Percentiles rank a stretch among this genome's conserved stretches.
Evolutionary conservation across 2,329 filamentous ascomycete genomes (phyloP).

Genomic region (Colletotrichum lupini): DNA sequence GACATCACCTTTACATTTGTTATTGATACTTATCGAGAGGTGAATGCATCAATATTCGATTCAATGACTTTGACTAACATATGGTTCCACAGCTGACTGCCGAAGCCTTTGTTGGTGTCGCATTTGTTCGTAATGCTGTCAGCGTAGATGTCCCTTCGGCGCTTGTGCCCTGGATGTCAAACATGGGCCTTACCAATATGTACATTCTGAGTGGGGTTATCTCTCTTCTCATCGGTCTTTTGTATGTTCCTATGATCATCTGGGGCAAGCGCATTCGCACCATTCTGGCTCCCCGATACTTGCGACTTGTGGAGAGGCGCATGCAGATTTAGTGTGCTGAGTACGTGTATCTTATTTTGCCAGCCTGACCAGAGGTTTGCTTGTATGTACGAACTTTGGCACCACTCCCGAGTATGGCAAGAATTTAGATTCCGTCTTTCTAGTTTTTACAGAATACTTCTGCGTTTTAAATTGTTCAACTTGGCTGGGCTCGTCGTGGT

Average conservation of each 20-base stretch:
- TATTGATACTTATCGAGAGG: constrained; percentile 50
- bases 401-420: neutral
- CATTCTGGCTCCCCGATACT: constrained; percentile 26
- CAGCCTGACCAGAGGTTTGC: neutral
- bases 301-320: constrained; percentile 28
- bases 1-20: constrained; percentile 47
- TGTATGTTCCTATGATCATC: constrained; percentile 44
- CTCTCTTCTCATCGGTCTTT: constrained; percentile 38
- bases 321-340: neutral
- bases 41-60: constrained; percentile 32
- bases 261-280: constrained; percentile 45
- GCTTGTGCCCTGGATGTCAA: constrained; percentile 44
- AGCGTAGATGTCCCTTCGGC: constrained; percentile 44
- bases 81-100: constrained; percentile 37
- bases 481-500: neutral
- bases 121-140: constrained; percentile 46
- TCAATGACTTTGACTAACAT: neutral
- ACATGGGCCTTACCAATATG: constrained; percentile 45
- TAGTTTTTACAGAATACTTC: too few relatives aligned
- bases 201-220: constrained; percentile 41
- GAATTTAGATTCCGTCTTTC: too few relatives aligned
- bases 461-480: too few relatives aligned
- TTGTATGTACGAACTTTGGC: neutral
- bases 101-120: constrained; percentile 45
- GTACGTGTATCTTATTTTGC: neutral